Evolutionary conservation across 345 rosid species (phyloP), one percentile per base, ranked within the genome.

Genomic region (Eucalyptus cloeziana): DNA sequence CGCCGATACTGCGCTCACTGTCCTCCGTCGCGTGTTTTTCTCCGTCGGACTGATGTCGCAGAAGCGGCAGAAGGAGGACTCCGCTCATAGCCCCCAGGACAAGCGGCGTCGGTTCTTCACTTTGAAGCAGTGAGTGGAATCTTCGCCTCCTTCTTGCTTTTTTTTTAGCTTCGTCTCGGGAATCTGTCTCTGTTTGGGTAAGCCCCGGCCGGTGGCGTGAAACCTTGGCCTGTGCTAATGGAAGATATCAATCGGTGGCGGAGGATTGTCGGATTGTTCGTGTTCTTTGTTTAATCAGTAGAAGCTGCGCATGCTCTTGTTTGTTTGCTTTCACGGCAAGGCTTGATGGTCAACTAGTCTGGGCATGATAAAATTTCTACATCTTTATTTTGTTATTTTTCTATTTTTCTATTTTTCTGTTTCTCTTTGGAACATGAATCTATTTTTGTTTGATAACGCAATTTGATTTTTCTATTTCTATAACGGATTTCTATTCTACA

Each of bases 31-130:
- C 47, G 47, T 25, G 83, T 13, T 27, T 71, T 76, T 37, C 14
- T 76, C 8, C 12, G 83, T 5, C 83, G 10, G 43, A 3, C 7
- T 71, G 47, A 97, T 97, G 99, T 94, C 99, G 56, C 97, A 96
- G 89, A 98, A 98, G 93, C 95, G 99, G 91, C 97, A 95, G 58
- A 94, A 93, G 85, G 99, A 98, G 17, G 96, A 95, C 25, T 94
- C 93, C 11, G 96, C 93, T 50, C 87, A 89, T 88, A 88, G 89
- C 90, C 92, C 94, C 0, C 97, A 91, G 51, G 97, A 95, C 88
- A 98, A 98, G 94, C 95, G 96, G 83, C 90, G 98, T 85, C 95
- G 94, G 91, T 88, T 91, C 33, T 91, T 88, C 49, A 43, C 93
- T 86, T 94, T 94, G 80, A 94, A 88, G 91, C 95, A 92, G 99